A percentile compares a stretch with the other conserved stretches of the same genome.
Conservation (phyloP, 2,329 filamentous ascomycete species). For the Pleoardoris graminearum region DNA sequence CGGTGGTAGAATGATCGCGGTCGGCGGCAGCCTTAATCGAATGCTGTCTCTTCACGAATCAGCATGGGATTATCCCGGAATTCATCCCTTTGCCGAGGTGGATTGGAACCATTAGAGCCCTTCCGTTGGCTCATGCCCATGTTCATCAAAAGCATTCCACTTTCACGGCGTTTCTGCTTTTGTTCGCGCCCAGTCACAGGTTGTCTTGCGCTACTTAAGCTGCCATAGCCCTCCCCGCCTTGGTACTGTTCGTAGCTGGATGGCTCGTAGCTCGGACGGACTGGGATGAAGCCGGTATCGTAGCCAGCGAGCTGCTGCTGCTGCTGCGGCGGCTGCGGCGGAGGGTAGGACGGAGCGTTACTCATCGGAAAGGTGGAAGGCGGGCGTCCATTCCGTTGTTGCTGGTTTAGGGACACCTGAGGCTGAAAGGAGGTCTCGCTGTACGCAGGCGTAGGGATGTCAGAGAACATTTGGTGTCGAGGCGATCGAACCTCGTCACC, state of each 20-base stretch:
- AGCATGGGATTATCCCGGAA: constrained; percentile 17
- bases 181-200: constrained; percentile 34
- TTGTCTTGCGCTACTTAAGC: constrained; percentile 38
- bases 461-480: constrained; percentile 66
- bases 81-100: constrained; percentile 37
- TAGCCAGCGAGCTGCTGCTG: constrained; percentile 32
- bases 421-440: constrained; percentile 58
- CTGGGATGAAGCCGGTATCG: constrained; percentile 55
- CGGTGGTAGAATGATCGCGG: background rate
- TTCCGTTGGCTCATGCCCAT: constrained; percentile 45
- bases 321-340: constrained; percentile 22
- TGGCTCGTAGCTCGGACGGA: constrained; percentile 54
- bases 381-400: constrained; percentile 27
- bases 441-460: constrained; percentile 67
- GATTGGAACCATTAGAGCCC: constrained; percentile 35
- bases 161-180: constrained; percentile 41
- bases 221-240: constrained; percentile 39
- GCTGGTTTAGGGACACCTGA: constrained; percentile 7
- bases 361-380: constrained; percentile 28
- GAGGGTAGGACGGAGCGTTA: constrained; percentile 31
- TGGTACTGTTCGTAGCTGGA: constrained; percentile 29
- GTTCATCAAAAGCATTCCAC: constrained; percentile 46
- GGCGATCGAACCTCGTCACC: constrained; percentile 64
- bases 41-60: constrained; percentile 37
- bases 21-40: constrained; percentile 25